Evolutionary conservation across 2,329 filamentous ascomycete genomes (phyloP), one percentile per base, ranked within the genome.

Genomic region (Albophoma yamanashiensis): DNA sequence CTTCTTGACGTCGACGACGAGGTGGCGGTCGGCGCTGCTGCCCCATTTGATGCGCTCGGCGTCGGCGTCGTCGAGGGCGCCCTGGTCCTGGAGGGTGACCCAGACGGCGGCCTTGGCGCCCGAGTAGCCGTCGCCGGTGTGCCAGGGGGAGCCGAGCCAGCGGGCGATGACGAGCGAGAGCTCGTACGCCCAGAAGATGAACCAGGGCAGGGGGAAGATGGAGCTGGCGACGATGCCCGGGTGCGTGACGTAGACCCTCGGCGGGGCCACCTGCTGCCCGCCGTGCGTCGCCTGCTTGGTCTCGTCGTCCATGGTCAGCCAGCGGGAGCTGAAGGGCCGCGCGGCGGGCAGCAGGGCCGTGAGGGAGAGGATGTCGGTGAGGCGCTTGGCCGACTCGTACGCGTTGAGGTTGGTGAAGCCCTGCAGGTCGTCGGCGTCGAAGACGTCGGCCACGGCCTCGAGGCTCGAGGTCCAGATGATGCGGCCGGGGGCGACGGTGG

Each of bases 391-490:
- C 62, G 86, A 87, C 74, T 97, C 92, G 76, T 99, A 99, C 1
- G 92, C 84, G 2, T 77, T 78, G 1, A 70, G 67, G 1, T 82
- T 82, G 20, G 74, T 73, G 57, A 95, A 73, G 53, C 85, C 88
- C 73, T 97, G 92, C 34, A 96, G 79, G 74, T 99, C 94, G 56
- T 84, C 77, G 8, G 83, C 67, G 50, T 84, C 74, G 64, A 96
- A 84, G 58, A 79, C 73, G 2, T 70, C 64, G 62, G 66, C 67
- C 50, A 74, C 69, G 17, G 88, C 86, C 68, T 96, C 92, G 56
- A 97, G 76, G 68, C 89, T 95, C 63, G 88, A 89, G 12, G 92
- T 85, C 92, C 93, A 97, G 64, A 97, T 82, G 58, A 99, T 82
- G 57, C 91, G 85, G 11, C 86, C 89, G 0, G 78, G 76, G 1